phyloP scores from a whole-genome alignment of 495 filamentous ascomycete species.

The Parathielavia appendiculata region DNA sequence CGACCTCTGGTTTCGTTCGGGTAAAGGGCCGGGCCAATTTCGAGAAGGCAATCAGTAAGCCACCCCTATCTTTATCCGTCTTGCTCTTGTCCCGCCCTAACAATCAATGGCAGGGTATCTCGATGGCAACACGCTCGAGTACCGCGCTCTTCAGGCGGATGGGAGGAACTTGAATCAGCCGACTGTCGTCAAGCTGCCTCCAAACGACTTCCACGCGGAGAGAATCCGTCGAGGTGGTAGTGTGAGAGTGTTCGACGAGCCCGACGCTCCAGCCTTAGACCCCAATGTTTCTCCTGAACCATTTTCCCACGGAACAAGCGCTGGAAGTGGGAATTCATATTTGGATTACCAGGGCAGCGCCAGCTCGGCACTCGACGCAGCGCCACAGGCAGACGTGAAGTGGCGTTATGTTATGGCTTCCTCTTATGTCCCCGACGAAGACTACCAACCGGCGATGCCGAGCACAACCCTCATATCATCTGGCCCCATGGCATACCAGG shows the following conservation, averaged over 20 bases:
- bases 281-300: background rate
- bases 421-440: background rate
- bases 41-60: constrained; percentile 25
- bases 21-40: constrained; percentile 23
- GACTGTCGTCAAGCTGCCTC: constrained; percentile 15
- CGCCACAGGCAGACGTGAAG: background rate
- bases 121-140: constrained; percentile 22
- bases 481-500: background rate
- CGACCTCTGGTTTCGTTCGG: constrained; percentile 22
- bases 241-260: background rate
- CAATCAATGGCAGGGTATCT: constrained; percentile 12
- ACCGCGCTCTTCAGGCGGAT: constrained; percentile 20
- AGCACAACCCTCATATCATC: background rate
- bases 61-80: too few relatives aligned
- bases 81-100: background rate
- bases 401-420: constrained; percentile 1
- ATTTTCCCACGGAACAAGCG: background rate
- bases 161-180: constrained; percentile 14
- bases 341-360: background rate
- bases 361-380: background rate
- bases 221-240: background rate
- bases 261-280: background rate
- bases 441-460: background rate
- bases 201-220: constrained; percentile 14
- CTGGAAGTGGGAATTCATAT: background rate